Conservation (phyloP, 164 flowering plant species). For the Kingdonia uniflora region DNA sequence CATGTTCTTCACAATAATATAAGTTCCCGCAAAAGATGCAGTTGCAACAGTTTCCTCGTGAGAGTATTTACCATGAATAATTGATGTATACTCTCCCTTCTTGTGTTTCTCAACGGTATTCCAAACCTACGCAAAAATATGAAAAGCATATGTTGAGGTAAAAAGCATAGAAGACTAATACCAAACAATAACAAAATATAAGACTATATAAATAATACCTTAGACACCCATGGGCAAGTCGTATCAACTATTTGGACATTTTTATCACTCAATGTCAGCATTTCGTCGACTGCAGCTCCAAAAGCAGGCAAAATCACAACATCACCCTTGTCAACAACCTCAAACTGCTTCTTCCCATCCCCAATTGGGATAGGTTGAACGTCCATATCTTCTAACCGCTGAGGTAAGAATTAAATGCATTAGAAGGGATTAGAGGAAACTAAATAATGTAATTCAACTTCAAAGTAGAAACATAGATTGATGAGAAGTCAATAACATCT, state of each 20-base stretch:
- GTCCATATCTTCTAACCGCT: slow-evolving; percentile 87
- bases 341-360: slow-evolving; percentile 70
- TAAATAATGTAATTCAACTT: not conserved
- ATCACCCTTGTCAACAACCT: slow-evolving; percentile 76
- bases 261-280: slow-evolving; percentile 61
- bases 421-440: not conserved
- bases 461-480: not conserved
- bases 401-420: slow-evolving; percentile 9
- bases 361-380: slow-evolving; percentile 66
- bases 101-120: slow-evolving; percentile 91
- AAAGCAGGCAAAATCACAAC: slow-evolving; percentile 96
- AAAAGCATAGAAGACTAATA: not conserved
- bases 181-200: not conserved
- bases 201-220: slow-evolving; percentile 37
- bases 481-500: too few species aligned
- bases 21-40: slow-evolving; percentile 93
- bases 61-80: slow-evolving; percentile 88
- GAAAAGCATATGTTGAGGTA: not conserved
- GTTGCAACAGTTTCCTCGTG: slow-evolving; percentile 97
- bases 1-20: slow-evolving; percentile 84
- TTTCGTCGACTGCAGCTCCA: slow-evolving; percentile 96
- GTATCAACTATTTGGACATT: slow-evolving; percentile 96
- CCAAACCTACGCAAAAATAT: slow-evolving; percentile 60
- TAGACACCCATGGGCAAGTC: slow-evolving; percentile 97
- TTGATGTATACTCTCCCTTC: slow-evolving; percentile 87